Conservation (phyloP, 176 grass and related monocot species). For the Avena atlantica region DNA sequence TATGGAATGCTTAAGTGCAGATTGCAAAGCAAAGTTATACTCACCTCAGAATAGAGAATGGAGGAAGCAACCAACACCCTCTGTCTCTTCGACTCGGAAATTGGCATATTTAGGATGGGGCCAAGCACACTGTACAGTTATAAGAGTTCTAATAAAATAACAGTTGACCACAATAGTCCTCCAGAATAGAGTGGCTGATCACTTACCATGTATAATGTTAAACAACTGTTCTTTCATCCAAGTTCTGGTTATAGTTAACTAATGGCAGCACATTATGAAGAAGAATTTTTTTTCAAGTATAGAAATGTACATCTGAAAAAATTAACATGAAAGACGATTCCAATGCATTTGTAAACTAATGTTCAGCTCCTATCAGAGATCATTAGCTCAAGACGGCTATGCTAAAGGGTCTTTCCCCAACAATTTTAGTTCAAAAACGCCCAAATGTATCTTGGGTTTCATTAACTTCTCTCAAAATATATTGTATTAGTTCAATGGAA, state of each 20-base stretch:
- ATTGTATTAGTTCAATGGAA: slow-evolving; percentile 18
- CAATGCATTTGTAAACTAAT: slow-evolving; percentile 33
- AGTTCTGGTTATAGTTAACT: slow-evolving; percentile 32
- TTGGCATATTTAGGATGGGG: slow-evolving; percentile 97
- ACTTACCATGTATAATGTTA: slow-evolving; percentile 27
- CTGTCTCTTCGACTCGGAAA: slow-evolving; percentile 91
- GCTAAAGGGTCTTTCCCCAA: neutral
- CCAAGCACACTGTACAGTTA: slow-evolving; percentile 92
- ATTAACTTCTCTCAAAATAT: slow-evolving; percentile 1
- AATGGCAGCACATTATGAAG: slow-evolving; percentile 14
- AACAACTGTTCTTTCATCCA: slow-evolving; percentile 23
- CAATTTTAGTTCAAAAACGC: neutral
- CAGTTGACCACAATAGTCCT: slow-evolving; percentile 33
- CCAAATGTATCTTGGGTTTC: slow-evolving; percentile 13
- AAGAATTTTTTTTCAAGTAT: slow-evolving; percentile 2
- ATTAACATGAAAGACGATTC: slow-evolving; percentile 15
- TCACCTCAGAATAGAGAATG: slow-evolving; percentile 97
- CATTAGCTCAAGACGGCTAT: slow-evolving; percentile 11
- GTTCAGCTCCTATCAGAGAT: slow-evolving; percentile 26
- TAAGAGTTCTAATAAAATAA: slow-evolving; percentile 51
- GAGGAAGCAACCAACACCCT: slow-evolving; percentile 94
- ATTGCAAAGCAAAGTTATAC: slow-evolving; percentile 36
- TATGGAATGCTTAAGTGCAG: slow-evolving; percentile 32
- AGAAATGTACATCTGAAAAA: neutral
- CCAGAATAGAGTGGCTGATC: slow-evolving; percentile 17